Base-by-base conservation (phyloP, 352 stramenopile genomes). In the Pythium utonaiense region DNA sequence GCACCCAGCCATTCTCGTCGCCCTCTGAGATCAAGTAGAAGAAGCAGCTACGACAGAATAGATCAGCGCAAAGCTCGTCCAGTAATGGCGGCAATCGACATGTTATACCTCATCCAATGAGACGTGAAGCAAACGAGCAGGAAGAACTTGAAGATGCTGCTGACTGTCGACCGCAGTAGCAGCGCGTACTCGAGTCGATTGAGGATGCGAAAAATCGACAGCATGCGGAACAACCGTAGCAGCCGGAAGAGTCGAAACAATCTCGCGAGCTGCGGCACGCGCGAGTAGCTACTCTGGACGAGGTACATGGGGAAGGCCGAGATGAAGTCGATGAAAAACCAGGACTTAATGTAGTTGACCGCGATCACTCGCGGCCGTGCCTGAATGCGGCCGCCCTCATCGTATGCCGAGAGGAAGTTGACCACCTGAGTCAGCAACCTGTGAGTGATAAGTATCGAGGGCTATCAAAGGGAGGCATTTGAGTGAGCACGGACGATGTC, bases 291-390 rank as follows among this genome's bases (percentile, higher is more conserved):
- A 14, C 74, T 77, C 40, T 85, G 73, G 16, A 91, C 64, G 27
- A 88, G 69, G 53, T 91, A 89, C 27, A 89, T 77, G 4, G 83
- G 83, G 50, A 91, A 88, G 7, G 83, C 72, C 1, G 81, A 82
- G n/a, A 93, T 63, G 24, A 90, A 81, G 57, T 93, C 83, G 10
- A 93, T 41, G 44, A 78, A 9, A 48, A 93, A 91, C 83, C 83
- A 93, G 22, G 80, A 80, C 56, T 70, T 77, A 30, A 91, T 9
- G 49, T 93, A 93, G 34, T 72, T 81, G 14, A 50, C 28, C 1
- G 71, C 78, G 38, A 93, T 91, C 16, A 60, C 58, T 5, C 49
- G 58, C 13, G 78, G 57, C 10, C 70, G 73, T 6, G 69, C 71
- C 65, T 89, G 69, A 33, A 93, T 84, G 25, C 68, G 74, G 1